Conservation (phyloP, 306 rosid species). For the Phaseolus lunatus region DNA sequence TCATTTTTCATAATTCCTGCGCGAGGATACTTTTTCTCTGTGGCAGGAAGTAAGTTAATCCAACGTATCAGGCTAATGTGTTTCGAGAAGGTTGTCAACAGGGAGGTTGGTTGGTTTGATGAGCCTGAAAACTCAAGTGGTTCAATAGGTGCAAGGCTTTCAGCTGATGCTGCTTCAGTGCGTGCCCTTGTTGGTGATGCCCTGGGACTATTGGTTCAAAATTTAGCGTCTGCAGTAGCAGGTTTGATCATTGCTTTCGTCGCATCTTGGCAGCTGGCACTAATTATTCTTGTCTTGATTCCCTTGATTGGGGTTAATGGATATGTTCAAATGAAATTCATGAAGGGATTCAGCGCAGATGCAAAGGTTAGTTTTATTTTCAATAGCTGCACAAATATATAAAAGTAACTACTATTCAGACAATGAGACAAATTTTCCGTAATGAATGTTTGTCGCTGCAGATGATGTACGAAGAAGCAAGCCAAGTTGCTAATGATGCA, state of each 20-base stretch:
- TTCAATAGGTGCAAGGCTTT: constrained; percentile 78
- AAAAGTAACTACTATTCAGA: not conserved
- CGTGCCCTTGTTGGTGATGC: constrained; percentile 86
- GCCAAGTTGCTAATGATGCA: constrained; percentile 91
- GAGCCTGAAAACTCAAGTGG: constrained; percentile 87
- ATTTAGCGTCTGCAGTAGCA: constrained; percentile 63
- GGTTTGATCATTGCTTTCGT: constrained; percentile 78
- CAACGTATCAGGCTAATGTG: constrained; percentile 74
- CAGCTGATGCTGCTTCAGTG: constrained; percentile 83
- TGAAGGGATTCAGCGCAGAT: constrained; percentile 85
- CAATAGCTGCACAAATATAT: not conserved
- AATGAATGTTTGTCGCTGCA: constrained; percentile 46
- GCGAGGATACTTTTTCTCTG: constrained; percentile 65
- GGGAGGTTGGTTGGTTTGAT: constrained; percentile 92
- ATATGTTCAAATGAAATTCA: constrained; percentile 70
- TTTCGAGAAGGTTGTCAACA: constrained; percentile 76
- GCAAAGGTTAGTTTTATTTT: constrained; percentile 68
- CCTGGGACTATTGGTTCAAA: constrained; percentile 64
- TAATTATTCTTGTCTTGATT: constrained; percentile 67
- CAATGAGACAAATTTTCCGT: not conserved
- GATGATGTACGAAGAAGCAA: constrained; percentile 90
- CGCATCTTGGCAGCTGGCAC: constrained; percentile 77
- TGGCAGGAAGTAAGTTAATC: constrained; percentile 82
- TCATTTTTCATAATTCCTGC: constrained; percentile 60
- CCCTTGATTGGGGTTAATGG: constrained; percentile 76